Conservation (phyloP, 176 grass and related monocot genomes). For the Carex pumila region DNA sequence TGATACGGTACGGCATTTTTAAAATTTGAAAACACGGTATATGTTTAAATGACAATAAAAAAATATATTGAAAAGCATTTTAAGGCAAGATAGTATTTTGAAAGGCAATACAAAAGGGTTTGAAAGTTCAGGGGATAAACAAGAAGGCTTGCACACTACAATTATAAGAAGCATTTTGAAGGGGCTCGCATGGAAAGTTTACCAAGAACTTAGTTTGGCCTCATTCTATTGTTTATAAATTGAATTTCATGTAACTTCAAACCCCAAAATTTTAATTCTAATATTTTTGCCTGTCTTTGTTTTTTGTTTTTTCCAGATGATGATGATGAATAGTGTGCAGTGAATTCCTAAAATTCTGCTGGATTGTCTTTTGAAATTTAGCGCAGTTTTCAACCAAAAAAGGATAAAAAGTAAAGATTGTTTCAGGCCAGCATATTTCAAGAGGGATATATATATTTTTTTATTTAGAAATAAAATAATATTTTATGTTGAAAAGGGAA, state of each 20-base stretch:
- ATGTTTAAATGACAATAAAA: no score
- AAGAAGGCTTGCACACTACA: no score
- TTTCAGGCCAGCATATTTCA: background rate
- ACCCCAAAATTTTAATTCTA: background rate
- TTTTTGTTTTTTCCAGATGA: conserved; percentile 4
- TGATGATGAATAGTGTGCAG: conserved; percentile 13
- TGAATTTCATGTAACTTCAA: background rate
- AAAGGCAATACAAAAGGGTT: no score
- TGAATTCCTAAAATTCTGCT: background rate
- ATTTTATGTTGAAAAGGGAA: no score
- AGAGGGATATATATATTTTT: no score
- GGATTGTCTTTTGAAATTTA: background rate
- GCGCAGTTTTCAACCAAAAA: conserved; percentile 6
- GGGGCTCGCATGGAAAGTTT: background rate
- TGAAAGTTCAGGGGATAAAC: no score
- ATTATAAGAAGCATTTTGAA: background rate
- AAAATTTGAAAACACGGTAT: no score
- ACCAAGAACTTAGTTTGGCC: background rate
- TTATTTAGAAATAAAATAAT: no score
- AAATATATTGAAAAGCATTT: no score
- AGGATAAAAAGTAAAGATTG: background rate
- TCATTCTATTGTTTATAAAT: background rate
- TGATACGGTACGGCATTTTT: no score
- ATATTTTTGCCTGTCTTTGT: background rate
- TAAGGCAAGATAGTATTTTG: no score